phyloP scores from a whole-genome alignment of 2,329 filamentous ascomycete genomes.

The Fusarium sp. region DNA sequence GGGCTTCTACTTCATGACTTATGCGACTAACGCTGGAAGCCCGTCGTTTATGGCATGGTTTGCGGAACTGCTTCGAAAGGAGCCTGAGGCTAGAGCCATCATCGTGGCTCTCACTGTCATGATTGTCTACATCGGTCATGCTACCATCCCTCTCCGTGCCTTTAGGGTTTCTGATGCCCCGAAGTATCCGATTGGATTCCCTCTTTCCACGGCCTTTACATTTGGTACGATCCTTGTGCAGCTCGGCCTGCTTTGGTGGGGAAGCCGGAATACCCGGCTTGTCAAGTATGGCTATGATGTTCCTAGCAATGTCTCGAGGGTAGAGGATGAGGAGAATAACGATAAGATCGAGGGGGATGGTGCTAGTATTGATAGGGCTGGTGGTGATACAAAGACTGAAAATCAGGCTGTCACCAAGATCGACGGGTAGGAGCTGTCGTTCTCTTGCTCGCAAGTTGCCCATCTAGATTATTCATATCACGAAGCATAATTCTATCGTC shows the following conservation, averaged over 20 bases:
- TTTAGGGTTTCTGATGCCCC: constrained; percentile 52
- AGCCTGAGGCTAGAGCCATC: constrained; percentile 52
- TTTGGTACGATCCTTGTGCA: constrained; percentile 48
- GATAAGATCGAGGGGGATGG: constrained; percentile 3
- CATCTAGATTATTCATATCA: neutral
- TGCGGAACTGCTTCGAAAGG: constrained; percentile 49
- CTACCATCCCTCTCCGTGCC: constrained; percentile 52
- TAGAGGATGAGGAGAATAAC: constrained; percentile 35
- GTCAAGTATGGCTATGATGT: constrained; percentile 38
- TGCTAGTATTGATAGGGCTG: constrained; percentile 6
- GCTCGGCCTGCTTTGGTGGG: constrained; percentile 49
- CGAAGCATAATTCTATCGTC: no score
- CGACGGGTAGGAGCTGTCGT: neutral
- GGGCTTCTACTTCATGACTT: constrained; percentile 53
- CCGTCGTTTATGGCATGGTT: constrained; percentile 53
- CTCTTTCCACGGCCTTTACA: constrained; percentile 49
- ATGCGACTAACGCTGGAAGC: constrained; percentile 49
- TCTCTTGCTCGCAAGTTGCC: neutral
- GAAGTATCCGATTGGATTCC: constrained; percentile 53
- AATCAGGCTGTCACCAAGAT: constrained; percentile 14
- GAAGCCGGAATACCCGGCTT: constrained; percentile 29
- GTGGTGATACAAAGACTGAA: constrained; percentile 1
- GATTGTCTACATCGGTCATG: constrained; percentile 53
- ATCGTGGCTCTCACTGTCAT: constrained; percentile 53
- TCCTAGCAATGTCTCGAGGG: constrained; percentile 20